phyloP scores from a whole-genome alignment of 805 yeast genomes.

The Ogataea trehaloabstinens region DNA sequence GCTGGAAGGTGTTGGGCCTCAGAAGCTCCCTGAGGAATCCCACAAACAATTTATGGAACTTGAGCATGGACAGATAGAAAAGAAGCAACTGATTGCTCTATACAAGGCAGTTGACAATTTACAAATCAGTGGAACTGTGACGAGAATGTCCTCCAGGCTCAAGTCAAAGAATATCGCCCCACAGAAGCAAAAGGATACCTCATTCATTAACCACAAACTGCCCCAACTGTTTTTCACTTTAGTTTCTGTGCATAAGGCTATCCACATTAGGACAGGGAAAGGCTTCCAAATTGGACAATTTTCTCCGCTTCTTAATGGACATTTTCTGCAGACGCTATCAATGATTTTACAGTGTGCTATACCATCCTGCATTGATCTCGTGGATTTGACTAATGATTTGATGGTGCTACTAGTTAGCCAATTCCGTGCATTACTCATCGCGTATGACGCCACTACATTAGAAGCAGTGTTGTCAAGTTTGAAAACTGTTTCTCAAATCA shows the following conservation, averaged over 20 bases:
- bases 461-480: slow-evolving; percentile 13
- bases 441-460: slow-evolving; percentile 10
- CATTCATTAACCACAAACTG: slow-evolving; percentile 39
- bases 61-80: background rate
- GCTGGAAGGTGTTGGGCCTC: slow-evolving; percentile 23
- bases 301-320: slow-evolving; percentile 52
- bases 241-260: slow-evolving; percentile 43
- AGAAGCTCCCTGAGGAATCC: slow-evolving; percentile 43
- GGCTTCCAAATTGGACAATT: slow-evolving; percentile 51
- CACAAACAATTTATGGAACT: slow-evolving; percentile 41
- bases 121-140: slow-evolving; percentile 37
- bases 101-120: slow-evolving; percentile 18
- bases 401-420: slow-evolving; percentile 31
- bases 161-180: background rate
- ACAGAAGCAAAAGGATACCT: slow-evolving; percentile 19
- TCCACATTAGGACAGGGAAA: slow-evolving; percentile 35
- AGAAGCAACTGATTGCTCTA: slow-evolving; percentile 3
- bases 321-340: slow-evolving; percentile 57
- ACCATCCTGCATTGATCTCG: slow-evolving; percentile 49
- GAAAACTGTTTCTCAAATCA: slow-evolving; percentile 6
- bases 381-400: slow-evolving; percentile 58
- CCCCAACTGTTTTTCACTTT: slow-evolving; percentile 53
- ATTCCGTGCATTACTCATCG: slow-evolving; percentile 5
- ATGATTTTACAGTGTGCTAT: slow-evolving; percentile 57
- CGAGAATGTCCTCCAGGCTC: slow-evolving; percentile 41